These are phyloP conservation scores for Nannizzia gypsea DNA, from an alignment of 2,329 filamentous ascomycete genomes.

Conservation along the genomic window DNA sequence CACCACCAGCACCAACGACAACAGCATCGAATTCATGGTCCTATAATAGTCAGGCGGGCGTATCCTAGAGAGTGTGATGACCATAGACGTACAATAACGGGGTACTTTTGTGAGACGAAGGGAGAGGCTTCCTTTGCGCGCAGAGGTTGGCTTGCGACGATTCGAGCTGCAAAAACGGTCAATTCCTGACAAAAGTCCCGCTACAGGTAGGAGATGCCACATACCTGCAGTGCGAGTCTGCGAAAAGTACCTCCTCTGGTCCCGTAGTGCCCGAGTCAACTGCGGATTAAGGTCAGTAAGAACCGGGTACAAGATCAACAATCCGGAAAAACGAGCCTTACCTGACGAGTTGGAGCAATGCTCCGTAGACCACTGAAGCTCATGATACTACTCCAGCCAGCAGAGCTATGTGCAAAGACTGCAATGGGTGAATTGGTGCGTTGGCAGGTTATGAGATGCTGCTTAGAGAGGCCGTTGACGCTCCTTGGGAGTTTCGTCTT, in stretches of 20 bases:
- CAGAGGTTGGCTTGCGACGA: conserved; percentile 74
- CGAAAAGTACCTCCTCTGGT: conserved; percentile 68
- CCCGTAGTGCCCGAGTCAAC: conserved; percentile 53
- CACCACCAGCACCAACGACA: conserved; percentile 58
- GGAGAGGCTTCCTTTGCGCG: conserved; percentile 88
- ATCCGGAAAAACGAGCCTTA: conserved; percentile 21
- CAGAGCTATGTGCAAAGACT: conserved; percentile 4
- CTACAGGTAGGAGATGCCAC: conserved; percentile 18
- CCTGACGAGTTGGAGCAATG: conserved; percentile 39
- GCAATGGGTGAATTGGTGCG: conserved; percentile 12
- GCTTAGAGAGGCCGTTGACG: neutral
- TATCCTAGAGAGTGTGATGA: neutral
- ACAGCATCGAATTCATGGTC: conserved; percentile 98
- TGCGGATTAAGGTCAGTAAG: conserved; percentile 23
- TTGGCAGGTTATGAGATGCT: conserved; percentile 5
- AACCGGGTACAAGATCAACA: neutral
- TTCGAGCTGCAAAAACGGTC: conserved; percentile 48
- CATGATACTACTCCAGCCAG: conserved; percentile 30
- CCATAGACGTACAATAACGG: conserved; percentile 63
- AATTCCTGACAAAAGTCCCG: neutral
- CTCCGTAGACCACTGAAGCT: conserved; percentile 40
- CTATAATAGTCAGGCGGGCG: conserved; percentile 30
- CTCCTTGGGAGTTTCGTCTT: neutral
- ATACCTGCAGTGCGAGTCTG: conserved; percentile 69
- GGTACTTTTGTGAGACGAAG: conserved; percentile 80